Conservation (phyloP, 345 rosid species). For the Aurinia saxatilis region DNA sequence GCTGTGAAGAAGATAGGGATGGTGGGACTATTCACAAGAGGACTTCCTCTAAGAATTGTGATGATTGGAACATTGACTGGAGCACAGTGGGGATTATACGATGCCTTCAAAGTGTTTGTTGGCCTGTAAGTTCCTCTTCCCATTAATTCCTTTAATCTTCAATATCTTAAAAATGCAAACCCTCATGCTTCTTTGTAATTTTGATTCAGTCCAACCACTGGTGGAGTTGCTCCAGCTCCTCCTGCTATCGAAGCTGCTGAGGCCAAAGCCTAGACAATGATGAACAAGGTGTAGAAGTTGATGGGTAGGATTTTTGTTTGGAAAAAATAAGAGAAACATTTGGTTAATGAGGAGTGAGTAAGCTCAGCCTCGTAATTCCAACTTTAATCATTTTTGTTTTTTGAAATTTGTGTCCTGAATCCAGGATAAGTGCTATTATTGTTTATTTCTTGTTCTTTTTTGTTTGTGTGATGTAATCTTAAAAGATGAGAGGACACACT, state of each 20-base stretch:
- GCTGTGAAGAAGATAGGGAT: slow-evolving; percentile 93
- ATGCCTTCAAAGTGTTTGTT: slow-evolving; percentile 94
- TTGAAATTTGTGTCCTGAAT: slow-evolving; percentile 10
- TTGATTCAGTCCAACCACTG: slow-evolving; percentile 81
- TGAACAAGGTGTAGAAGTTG: slow-evolving; percentile 3
- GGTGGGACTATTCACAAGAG: slow-evolving; percentile 92
- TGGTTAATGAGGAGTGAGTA: slow-evolving; percentile 8
- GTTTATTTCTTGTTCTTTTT: background rate
- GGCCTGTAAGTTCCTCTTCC: slow-evolving; percentile 72
- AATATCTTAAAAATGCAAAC: background rate
- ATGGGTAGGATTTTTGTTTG: slow-evolving; percentile 25
- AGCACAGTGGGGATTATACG: slow-evolving; percentile 96
- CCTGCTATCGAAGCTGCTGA: slow-evolving; percentile 33
- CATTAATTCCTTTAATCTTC: background rate
- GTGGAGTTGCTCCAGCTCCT: slow-evolving; percentile 65
- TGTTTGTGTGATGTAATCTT: slow-evolving; percentile 11
- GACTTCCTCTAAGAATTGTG: slow-evolving; percentile 94
- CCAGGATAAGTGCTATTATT: slow-evolving; percentile 7
- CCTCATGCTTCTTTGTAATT: background rate
- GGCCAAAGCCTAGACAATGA: slow-evolving; percentile 17
- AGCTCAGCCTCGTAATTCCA: slow-evolving; percentile 16
- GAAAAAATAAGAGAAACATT: slow-evolving; percentile 14
- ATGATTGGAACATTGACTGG: slow-evolving; percentile 99
- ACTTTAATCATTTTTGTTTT: slow-evolving; percentile 17
- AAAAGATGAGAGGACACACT: slow-evolving; percentile 5